A percentile compares a stretch with the other conserved stretches of the same genome.
phyloP scores from a whole-genome alignment of 2,329 filamentous ascomycete genomes.

The Clonostachys chloroleuca region DNA sequence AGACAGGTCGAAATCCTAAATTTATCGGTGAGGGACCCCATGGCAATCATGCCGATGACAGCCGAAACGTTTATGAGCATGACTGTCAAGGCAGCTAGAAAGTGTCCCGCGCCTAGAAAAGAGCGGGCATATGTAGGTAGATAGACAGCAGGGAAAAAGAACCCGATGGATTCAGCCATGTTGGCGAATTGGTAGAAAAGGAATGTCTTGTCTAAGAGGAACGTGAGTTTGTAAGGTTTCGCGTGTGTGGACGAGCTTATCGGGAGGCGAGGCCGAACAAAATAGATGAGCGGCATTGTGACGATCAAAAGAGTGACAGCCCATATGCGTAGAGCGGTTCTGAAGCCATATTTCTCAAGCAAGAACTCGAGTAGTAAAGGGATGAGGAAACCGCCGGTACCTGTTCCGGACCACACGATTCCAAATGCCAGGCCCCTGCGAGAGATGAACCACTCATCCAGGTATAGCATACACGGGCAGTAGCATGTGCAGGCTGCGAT shows the following conservation, averaged over 20 bases:
- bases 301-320: slow-evolving; percentile 28
- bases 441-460: slow-evolving; percentile 59
- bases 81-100: neutral
- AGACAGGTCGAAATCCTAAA: neutral
- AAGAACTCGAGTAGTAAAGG: slow-evolving; percentile 45
- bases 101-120: neutral
- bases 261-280: no score
- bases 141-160: neutral
- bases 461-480: slow-evolving; percentile 50
- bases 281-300: slow-evolving; percentile 44
- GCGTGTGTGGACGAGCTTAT: no score
- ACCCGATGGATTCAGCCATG: neutral
- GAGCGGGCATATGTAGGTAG: neutral
- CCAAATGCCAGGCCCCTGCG: slow-evolving; percentile 57
- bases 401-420: slow-evolving; percentile 56
- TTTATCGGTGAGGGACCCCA: neutral
- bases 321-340: no score
- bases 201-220: slow-evolving; percentile 15
- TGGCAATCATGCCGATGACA: neutral
- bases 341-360: slow-evolving; percentile 44
- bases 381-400: slow-evolving; percentile 39
- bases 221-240: no score
- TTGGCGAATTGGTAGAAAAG: neutral
- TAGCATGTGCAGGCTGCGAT: slow-evolving; percentile 52
- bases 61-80: neutral